Base-by-base conservation (phyloP, 371 early-diverging fungal genomes). In the Mortierella sp. region DNA sequence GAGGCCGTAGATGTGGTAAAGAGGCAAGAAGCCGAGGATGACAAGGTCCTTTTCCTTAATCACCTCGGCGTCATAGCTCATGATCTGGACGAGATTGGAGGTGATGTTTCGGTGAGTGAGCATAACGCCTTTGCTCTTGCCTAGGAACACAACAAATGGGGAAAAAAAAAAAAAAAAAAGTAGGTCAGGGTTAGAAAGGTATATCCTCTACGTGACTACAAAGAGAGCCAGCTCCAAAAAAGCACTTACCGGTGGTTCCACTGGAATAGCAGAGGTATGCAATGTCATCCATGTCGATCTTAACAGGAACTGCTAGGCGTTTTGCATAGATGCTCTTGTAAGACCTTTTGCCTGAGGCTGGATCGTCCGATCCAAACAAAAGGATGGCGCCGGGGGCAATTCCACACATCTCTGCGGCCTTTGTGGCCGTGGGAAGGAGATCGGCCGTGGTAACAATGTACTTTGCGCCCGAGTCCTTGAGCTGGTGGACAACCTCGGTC, bases 251-350 rank as follows among this genome's bases (percentile, higher is more conserved):
- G 0, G 96, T 95, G 8, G 96, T 96, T 28, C 97, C 97, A 41
- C 91, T 91, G 14, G 94, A 93, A 82, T 92, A 96, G 78, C 94
- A 94, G 43, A 96, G 83, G 61, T 91, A 92, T 7, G 95, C 94
- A 24, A 92, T 71, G 53, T 81, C 72, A 23, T 84, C 86, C 61
- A 76, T 65, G 27, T 56, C 71, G 14, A 65, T 46, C 47, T 53
- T 70, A n/a, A 47, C 63, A 41, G 81, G 56, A 19, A 27, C 24
- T 79, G 76, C 72, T 66, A 79, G 50, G 60, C 80, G 68, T 51
- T 54, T 42, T 78, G 64, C 53, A 58, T 82, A 67, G 53, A 73
- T 46, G 42, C 66, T 61, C 31, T 66, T 61, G 53, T 76, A 76
- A 0, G 78, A 57, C 38, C 26, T 65, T 24, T 57, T 61, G 65